Percentiles rank a stretch among this genome's conserved stretches.
Evolutionary conservation across 2,329 filamentous ascomycete species (phyloP).

Genomic region (Fusarium siculi): DNA sequence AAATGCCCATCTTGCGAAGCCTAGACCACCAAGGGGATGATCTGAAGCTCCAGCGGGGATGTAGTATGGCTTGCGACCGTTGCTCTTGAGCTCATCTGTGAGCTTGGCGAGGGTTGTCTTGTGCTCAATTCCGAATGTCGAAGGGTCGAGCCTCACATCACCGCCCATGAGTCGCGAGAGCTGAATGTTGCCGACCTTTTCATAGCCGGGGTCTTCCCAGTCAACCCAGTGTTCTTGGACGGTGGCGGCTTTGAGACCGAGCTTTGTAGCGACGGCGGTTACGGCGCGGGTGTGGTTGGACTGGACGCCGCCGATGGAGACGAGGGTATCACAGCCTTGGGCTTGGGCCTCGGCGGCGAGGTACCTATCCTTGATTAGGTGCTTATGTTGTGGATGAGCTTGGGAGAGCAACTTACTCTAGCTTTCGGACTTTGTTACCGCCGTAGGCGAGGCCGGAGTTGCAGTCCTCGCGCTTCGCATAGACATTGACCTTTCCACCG

Average conservation of each 20-base stretch:
- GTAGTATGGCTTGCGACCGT: constrained; percentile 73
- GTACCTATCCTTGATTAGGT: constrained; percentile 56
- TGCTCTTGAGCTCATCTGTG: constrained; percentile 61
- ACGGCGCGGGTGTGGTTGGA: constrained; percentile 77
- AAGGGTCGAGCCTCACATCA: constrained; percentile 69
- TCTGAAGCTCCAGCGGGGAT: constrained; percentile 78
- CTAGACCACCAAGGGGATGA: constrained; percentile 75
- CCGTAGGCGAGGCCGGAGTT: constrained; percentile 75
- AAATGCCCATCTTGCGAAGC: constrained; percentile 77
- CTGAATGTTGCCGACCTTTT: constrained; percentile 76
- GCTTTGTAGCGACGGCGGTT: constrained; percentile 67
- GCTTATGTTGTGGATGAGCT: background rate
- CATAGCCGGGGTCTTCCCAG: constrained; percentile 68
- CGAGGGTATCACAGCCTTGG: constrained; percentile 68
- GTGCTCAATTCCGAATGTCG: constrained; percentile 75
- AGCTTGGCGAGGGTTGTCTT: constrained; percentile 68
- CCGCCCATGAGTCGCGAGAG: constrained; percentile 75
- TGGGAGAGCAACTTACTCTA: constrained; percentile 58
- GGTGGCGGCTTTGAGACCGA: constrained; percentile 64
- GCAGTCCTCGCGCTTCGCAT: constrained; percentile 78
- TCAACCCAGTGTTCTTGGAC: constrained; percentile 78
- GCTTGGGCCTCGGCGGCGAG: constrained; percentile 71
- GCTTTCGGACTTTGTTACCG: constrained; percentile 76
- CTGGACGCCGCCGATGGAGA: constrained; percentile 75
- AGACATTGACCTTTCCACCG: constrained; percentile 69